These are phyloP conservation scores for Prosopis cineraria DNA, from an alignment of 306 rosid genomes.

Conservation along the genomic window DNA sequence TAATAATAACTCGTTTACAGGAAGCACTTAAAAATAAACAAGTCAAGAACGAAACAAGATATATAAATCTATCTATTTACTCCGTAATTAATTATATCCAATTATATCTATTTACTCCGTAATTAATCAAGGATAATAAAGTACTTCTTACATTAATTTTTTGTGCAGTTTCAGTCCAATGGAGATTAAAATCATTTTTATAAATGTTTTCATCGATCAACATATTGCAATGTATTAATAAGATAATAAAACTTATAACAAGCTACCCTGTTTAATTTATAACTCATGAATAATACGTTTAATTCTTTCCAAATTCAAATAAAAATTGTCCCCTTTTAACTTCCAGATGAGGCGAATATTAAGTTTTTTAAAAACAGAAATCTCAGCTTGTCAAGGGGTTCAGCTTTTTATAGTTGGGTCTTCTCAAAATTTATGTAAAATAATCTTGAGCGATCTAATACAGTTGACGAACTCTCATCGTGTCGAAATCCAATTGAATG, in stretches of 20 bases:
- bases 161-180: too few species aligned
- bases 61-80: too few species aligned
- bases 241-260: too few species aligned
- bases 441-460: background rate
- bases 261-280: background rate
- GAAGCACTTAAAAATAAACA: too few species aligned
- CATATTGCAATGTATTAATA: too few species aligned
- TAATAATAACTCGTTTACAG: background rate
- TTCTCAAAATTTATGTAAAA: background rate
- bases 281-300: too few species aligned
- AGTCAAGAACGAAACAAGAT: background rate
- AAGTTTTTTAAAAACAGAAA: background rate
- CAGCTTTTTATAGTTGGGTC: background rate
- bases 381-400: background rate
- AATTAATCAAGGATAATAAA: too few species aligned
- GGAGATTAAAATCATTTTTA: background rate
- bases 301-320: too few species aligned
- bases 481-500: background rate
- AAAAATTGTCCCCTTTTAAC: background rate
- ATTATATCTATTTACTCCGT: too few species aligned
- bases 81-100: too few species aligned
- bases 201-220: background rate
- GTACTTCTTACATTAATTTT: too few species aligned
- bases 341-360: background rate
- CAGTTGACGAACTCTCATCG: background rate